These are phyloP conservation scores for Sclerotinia borealis DNA, from an alignment of 2,329 filamentous ascomycete species.

Conservation along the genomic window DNA sequence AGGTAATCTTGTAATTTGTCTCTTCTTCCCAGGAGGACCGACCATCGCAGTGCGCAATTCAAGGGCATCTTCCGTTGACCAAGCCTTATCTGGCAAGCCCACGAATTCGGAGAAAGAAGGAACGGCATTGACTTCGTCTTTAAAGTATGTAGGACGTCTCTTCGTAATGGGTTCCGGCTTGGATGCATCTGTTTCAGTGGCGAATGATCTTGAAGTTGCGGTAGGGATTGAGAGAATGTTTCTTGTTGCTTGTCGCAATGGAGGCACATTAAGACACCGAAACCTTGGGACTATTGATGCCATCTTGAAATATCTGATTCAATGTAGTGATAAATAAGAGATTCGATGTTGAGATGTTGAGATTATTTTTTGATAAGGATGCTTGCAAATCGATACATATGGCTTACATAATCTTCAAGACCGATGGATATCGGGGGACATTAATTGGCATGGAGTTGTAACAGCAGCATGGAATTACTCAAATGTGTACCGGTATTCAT, in stretches of 20 bases:
- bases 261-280: slow-evolving; percentile 28
- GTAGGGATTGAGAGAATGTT: slow-evolving; percentile 18
- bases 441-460: no score
- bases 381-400: neutral
- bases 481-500: no score
- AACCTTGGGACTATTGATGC: slow-evolving; percentile 26
- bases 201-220: slow-evolving; percentile 23
- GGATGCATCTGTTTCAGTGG: slow-evolving; percentile 29
- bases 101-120: slow-evolving; percentile 56
- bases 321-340: neutral
- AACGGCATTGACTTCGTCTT: slow-evolving; percentile 36
- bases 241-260: slow-evolving; percentile 23
- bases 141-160: slow-evolving; percentile 33
- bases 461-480: no score
- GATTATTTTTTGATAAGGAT: slow-evolving; percentile 12
- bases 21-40: slow-evolving; percentile 55
- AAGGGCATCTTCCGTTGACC: slow-evolving; percentile 51
- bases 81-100: slow-evolving; percentile 36
- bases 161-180: slow-evolving; percentile 22
- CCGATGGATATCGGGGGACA: neutral
- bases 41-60: slow-evolving; percentile 56
- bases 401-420: neutral
- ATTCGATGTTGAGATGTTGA: neutral
- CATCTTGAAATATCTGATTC: slow-evolving; percentile 13
- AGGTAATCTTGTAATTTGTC: slow-evolving; percentile 69